Base-by-base conservation (phyloP, 2,329 filamentous ascomycete species). In the Decorospora gaudefroyi region DNA sequence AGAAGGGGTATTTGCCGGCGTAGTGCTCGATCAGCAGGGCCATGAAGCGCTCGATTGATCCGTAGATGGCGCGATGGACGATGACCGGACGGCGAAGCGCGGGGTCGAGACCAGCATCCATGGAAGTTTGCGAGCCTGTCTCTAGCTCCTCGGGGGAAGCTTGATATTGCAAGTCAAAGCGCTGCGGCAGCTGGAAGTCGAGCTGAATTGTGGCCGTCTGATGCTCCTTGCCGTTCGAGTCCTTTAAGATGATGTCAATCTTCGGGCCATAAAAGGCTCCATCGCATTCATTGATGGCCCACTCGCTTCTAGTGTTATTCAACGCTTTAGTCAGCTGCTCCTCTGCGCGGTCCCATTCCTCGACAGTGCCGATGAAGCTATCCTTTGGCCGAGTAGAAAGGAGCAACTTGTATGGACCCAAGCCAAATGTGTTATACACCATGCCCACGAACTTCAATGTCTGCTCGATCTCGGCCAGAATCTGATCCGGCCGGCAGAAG, bases 241-340 rank as follows among this genome's bases (percentile, higher is more conserved):
- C 90, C 49, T 80, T 82, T 31, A 95, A 72, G 26, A 95, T 83
- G 30, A 95, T 87, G 63, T 95, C 90, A 53, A 95, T 95, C 73
- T 95, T 95, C 21, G 90, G 90, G 0, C 90, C 90, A 62, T 95
- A 95, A 64, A 95, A 95, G 3, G 90, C 90, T 10, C 90, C 90
- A 48, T 95, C 90, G 8, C 88, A 89, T 59, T 86, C 80, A 51
- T 90, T 92, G 44, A 92, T 57, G 2, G 78, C 80, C 87, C 88
- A 95, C 23, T 79, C 72, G 57, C 83, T 80, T 7, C 84, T 85
- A 10, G 79, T 84, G 17, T 73, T 77, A 48, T 85, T 76, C 25
- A 90, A 71, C 0, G 85, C 84, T 39, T 78, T 71, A 41, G 77
- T 81, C 42, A 90, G 71, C 34, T 88, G 84, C n/a, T 67, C 65